phyloP scores from a whole-genome alignment of 768 basidiomycete species.

The Tricholomella constricta region DNA sequence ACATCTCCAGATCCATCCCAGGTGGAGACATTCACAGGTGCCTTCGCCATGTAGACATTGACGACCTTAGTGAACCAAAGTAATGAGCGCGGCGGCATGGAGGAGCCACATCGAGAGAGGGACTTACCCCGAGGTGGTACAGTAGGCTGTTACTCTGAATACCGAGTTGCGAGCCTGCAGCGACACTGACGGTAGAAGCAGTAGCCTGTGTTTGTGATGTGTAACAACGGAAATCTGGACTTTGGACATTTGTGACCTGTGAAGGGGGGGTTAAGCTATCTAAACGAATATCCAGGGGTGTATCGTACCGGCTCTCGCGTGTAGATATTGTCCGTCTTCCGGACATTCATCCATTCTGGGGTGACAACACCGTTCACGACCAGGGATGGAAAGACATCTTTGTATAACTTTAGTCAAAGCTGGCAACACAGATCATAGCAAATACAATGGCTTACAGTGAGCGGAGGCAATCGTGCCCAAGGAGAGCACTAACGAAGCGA shows the following conservation, averaged over 20 bases:
- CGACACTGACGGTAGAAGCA: constrained; percentile 29
- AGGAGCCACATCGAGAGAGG: no score
- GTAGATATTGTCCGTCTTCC: constrained; percentile 21
- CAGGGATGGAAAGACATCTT: constrained; percentile 22
- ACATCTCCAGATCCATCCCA: constrained; percentile 44
- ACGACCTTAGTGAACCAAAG: constrained; percentile 17
- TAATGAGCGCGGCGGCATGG: no score
- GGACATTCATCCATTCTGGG: constrained; percentile 20
- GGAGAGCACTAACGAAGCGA: neutral
- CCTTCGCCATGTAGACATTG: constrained; percentile 40
- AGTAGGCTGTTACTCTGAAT: constrained; percentile 32
- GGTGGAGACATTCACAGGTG: constrained; percentile 29
- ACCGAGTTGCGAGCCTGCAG: constrained; percentile 34
- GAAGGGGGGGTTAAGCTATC: neutral
- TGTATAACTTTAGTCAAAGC: neutral
- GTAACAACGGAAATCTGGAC: constrained; percentile 32
- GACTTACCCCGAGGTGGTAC: constrained; percentile 34
- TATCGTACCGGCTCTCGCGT: neutral
- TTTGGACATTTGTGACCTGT: constrained; percentile 29
- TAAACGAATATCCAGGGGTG: no score
- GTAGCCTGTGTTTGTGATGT: constrained; percentile 24
- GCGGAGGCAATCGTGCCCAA: constrained; percentile 7
- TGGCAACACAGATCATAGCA: no score
- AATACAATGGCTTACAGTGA: constrained; percentile 9
- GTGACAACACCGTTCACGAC: constrained; percentile 16